Conservation (phyloP, 768 basidiomycete genomes). For the Cystobasidium tubakii region DNA sequence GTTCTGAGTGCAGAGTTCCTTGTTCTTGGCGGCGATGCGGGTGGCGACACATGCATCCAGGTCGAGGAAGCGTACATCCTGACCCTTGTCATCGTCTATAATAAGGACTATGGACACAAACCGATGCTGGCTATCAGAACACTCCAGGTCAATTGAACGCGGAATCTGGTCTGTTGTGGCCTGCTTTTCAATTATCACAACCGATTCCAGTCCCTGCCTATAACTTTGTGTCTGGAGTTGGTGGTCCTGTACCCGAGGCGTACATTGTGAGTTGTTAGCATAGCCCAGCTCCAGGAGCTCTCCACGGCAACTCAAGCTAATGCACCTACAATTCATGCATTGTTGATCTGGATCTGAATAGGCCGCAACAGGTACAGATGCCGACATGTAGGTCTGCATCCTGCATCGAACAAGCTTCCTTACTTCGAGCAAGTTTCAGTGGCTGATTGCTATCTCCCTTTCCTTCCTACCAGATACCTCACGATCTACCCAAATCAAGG, state of each 20-base stretch:
- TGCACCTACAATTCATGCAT: no score
- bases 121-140: no score
- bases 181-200: conserved; percentile 35
- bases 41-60: not conserved
- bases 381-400: conserved; percentile 23
- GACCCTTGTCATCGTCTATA: no score
- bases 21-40: no score
- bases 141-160: conserved; percentile 20
- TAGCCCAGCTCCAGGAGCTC: not conserved
- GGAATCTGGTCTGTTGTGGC: not conserved
- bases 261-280: conserved; percentile 2
- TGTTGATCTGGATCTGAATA: not conserved
- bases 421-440: no score
- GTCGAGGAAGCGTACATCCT: no score
- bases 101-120: conserved; percentile 15
- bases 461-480: conserved; percentile 36
- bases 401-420: no score
- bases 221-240: conserved; percentile 30
- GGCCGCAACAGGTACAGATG: conserved; percentile 29
- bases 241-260: conserved; percentile 25
- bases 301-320: no score
- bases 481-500: conserved; percentile 46
- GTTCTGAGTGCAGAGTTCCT: no score
- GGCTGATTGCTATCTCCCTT: not conserved
- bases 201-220: conserved; percentile 39